Conservation (phyloP, 371 early-diverging fungal species). For the Apophysomyces variabilis region DNA sequence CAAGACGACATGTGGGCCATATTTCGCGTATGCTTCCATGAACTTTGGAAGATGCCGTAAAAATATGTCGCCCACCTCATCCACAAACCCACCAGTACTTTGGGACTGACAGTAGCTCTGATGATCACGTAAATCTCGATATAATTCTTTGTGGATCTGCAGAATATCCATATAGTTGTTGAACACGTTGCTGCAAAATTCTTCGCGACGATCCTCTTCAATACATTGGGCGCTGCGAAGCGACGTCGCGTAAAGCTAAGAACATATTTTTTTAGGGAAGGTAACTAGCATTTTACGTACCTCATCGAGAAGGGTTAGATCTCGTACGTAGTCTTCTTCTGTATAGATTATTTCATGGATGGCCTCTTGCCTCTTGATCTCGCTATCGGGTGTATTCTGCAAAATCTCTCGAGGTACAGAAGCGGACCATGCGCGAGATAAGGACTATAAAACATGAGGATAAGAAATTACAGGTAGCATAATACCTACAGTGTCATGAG, state of each 20-base stretch:
- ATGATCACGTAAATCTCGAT: slow-evolving; percentile 65
- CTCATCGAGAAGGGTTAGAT: slow-evolving; percentile 55
- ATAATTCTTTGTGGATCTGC: slow-evolving; percentile 70
- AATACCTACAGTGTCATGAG: slow-evolving; percentile 43
- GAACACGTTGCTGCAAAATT: slow-evolving; percentile 81
- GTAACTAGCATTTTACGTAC: slow-evolving; percentile 15
- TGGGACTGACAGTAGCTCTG: slow-evolving; percentile 64
- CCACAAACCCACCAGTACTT: slow-evolving; percentile 57
- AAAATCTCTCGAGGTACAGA: slow-evolving; percentile 75
- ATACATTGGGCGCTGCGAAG: slow-evolving; percentile 46
- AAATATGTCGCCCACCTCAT: slow-evolving; percentile 85
- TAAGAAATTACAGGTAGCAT: neutral
- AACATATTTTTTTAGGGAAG: neutral
- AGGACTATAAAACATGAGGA: slow-evolving; percentile 27
- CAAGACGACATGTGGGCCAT: slow-evolving; percentile 83
- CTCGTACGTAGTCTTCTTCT: slow-evolving; percentile 89
- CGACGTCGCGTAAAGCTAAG: slow-evolving; percentile 32
- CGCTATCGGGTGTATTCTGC: slow-evolving; percentile 69
- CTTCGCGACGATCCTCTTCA: slow-evolving; percentile 56
- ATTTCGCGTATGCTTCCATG: slow-evolving; percentile 72
- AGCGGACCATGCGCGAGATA: slow-evolving; percentile 65
- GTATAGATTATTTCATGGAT: slow-evolving; percentile 91
- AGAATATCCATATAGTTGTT: slow-evolving; percentile 79
- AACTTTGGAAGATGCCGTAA: slow-evolving; percentile 65
- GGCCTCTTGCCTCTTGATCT: slow-evolving; percentile 89